A percentile compares a stretch with the other conserved stretches of the same genome.
These are phyloP conservation scores for Eucalyptus pauciflora DNA, from an alignment of 345 rosid species.

Conservation along the genomic window DNA sequence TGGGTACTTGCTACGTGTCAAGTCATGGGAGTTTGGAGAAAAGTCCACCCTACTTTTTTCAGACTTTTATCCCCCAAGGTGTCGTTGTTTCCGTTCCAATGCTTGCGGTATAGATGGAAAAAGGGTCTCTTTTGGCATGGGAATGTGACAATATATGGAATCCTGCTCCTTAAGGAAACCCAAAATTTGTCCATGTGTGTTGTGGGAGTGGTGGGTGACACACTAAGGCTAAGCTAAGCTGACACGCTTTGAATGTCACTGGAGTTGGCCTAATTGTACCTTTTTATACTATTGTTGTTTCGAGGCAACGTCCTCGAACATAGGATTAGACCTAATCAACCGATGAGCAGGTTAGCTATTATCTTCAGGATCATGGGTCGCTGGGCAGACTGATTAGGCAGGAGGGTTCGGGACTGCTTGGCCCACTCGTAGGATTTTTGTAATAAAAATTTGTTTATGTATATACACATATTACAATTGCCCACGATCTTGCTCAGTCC, in stretches of 20 bases:
- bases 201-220: neutral
- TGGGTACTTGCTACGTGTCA: neutral
- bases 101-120: too few species aligned
- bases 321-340: neutral
- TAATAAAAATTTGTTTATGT: neutral
- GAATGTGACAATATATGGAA: neutral
- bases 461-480: neutral
- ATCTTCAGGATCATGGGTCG: rapidly evolving
- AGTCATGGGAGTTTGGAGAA: neutral
- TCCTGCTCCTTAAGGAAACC: neutral
- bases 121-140: neutral
- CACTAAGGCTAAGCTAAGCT: neutral
- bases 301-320: too few species aligned
- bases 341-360: neutral
- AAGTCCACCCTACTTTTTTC: neutral
- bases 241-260: neutral
- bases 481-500: neutral
- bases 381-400: neutral
- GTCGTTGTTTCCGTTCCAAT: neutral
- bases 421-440: neutral
- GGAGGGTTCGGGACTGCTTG: neutral
- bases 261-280: neutral
- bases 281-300: neutral
- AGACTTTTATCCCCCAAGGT: neutral
- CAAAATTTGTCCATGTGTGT: neutral